These are phyloP conservation scores for Oemleria cerasiformis DNA, from an alignment of 306 rosid genomes.

Conservation along the genomic window DNA sequence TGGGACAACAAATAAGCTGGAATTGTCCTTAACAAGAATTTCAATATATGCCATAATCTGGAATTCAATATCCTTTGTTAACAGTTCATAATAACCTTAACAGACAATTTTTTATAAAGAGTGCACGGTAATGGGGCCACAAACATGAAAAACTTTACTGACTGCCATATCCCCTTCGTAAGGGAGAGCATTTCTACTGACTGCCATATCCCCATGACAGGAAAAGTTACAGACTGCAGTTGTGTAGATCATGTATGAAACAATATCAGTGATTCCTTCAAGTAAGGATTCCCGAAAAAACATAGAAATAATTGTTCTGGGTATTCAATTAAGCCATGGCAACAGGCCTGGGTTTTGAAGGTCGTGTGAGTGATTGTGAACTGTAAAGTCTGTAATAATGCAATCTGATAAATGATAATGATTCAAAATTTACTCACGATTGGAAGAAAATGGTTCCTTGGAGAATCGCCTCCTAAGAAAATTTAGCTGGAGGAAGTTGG, in stretches of 20 bases:
- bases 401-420: background rate
- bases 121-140: constrained; percentile 26
- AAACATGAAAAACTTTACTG: constrained; percentile 56
- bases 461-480: background rate
- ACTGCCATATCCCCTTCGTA: constrained; percentile 77
- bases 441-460: background rate
- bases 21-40: no score
- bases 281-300: no score
- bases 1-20: background rate
- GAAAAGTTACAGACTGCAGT: no score
- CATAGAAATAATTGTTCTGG: no score
- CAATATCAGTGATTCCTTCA: no score
- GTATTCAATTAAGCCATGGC: no score
- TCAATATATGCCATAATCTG: background rate
- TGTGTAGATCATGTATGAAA: background rate
- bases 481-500: background rate
- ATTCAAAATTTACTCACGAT: background rate
- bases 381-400: background rate
- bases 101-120: background rate
- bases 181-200: constrained; percentile 28
- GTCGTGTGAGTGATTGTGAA: background rate
- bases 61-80: background rate
- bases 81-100: no score
- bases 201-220: no score
- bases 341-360: background rate